Conservation (phyloP, 306 rosid species). For the Quercus aquifolioides region DNA sequence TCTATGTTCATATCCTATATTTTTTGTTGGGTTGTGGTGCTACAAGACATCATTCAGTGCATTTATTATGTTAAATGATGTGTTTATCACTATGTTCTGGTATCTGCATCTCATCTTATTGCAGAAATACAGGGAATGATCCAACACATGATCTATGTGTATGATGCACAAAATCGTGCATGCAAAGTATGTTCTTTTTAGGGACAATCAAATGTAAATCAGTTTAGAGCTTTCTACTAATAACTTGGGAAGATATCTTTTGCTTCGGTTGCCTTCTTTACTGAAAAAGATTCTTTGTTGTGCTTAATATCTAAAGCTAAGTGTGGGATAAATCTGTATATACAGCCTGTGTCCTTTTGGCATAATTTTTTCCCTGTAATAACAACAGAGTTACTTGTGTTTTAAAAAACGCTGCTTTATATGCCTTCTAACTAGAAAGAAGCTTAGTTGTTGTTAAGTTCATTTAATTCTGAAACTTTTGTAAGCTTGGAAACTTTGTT, state of each 20-base stretch:
- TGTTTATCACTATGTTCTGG: not conserved
- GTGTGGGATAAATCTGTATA: not conserved
- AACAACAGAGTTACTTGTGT: not conserved
- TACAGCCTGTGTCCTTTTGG: not conserved
- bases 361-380: not conserved
- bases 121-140: not conserved
- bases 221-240: not conserved
- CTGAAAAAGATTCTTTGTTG: not conserved
- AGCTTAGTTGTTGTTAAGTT: not conserved
- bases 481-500: slow-evolving; percentile 13
- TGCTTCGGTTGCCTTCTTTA: not conserved
- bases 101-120: not conserved
- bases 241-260: not conserved
- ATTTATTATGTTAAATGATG: not conserved
- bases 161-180: not conserved
- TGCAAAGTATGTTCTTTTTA: not conserved
- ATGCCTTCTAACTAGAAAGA: not conserved
- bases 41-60: not conserved
- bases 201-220: not conserved
- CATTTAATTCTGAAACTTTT: not conserved
- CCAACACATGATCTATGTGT: not conserved
- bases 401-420: not conserved
- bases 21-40: not conserved
- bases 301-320: not conserved
- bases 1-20: not conserved